Conservation (phyloP, 108 stramenopile species). For the Pseudonitzschia multiseries region DNA sequence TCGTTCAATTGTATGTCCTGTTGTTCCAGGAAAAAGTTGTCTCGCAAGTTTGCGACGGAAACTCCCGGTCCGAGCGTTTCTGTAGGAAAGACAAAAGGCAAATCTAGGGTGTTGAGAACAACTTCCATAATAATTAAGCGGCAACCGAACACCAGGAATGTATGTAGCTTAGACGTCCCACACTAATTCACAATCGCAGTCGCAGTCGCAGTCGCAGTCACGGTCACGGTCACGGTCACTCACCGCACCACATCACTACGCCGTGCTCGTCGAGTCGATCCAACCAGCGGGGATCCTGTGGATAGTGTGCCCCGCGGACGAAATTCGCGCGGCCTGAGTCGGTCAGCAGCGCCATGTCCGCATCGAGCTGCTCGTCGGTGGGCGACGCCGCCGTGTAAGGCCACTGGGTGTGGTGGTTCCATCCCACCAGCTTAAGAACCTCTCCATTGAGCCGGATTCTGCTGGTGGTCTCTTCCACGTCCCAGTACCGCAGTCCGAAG, state of each 20-base stretch:
- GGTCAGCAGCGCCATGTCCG: conserved; percentile 28
- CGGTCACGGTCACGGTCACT: background rate
- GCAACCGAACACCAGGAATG: no score
- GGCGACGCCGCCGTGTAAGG: conserved; percentile 41
- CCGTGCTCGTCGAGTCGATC: conserved; percentile 46
- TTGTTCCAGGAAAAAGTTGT: conserved; percentile 32
- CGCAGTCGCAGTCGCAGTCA: no score
- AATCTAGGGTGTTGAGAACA: no score
- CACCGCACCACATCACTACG: conserved; percentile 39
- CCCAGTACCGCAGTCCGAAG: conserved; percentile 38
- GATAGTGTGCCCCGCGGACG: conserved; percentile 53
- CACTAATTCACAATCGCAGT: background rate
- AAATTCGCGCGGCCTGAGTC: conserved; percentile 31
- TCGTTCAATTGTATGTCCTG: conserved; percentile 42
- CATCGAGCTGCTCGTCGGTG: conserved; percentile 35
- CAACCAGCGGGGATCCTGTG: conserved; percentile 50
- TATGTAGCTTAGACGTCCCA: no score
- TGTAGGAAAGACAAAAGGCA: background rate
- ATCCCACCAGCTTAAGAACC: conserved; percentile 43
- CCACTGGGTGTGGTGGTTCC: conserved; percentile 54
- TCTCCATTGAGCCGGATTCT: conserved; percentile 41
- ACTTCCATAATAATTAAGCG: no score
- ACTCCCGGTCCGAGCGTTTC: conserved; percentile 48
- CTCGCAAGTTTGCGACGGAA: conserved; percentile 10
- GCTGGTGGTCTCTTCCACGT: background rate